Evolutionary conservation across 2,329 filamentous ascomycete species (phyloP).

Genomic region (Aspergillus costaricaensis): DNA sequence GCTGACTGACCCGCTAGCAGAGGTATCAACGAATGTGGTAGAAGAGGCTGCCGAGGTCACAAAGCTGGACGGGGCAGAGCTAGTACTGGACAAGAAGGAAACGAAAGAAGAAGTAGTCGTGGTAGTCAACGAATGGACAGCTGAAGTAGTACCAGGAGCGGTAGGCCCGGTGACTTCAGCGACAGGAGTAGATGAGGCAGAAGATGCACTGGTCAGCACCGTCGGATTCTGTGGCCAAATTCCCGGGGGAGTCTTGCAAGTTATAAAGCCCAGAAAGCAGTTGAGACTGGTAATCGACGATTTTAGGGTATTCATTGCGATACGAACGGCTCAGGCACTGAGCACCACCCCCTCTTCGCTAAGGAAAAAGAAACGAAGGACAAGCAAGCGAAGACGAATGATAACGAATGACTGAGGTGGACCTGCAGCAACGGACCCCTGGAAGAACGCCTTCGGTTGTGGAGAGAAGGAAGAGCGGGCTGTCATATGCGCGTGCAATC

Average conservation of each 20-base stretch:
- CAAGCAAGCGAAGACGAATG: slow-evolving; percentile 11
- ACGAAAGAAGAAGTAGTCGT: background rate
- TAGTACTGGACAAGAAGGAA: slow-evolving; percentile 5
- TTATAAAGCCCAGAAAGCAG: slow-evolving; percentile 37
- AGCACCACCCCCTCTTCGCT: slow-evolving; percentile 5
- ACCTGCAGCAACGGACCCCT: slow-evolving; percentile 8
- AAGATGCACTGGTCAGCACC: slow-evolving; percentile 20
- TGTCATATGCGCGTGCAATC: slow-evolving; percentile 11
- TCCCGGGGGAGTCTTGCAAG: slow-evolving; percentile 32
- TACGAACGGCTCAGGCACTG: slow-evolving; percentile 12
- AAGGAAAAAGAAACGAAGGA: slow-evolving; percentile 13
- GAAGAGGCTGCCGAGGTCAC: slow-evolving; percentile 12
- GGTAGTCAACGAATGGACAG: slow-evolving; percentile 2
- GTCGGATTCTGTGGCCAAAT: slow-evolving; percentile 29
- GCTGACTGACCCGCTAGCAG: slow-evolving; percentile 4
- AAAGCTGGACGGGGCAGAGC: slow-evolving; percentile 10
- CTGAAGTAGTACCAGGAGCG: slow-evolving; percentile 2
- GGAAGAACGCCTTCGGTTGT: slow-evolving; percentile 11
- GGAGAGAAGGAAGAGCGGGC: background rate
- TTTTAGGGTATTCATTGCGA: slow-evolving; percentile 27
- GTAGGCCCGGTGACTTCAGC: slow-evolving; percentile 2
- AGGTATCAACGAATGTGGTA: slow-evolving; percentile 10
- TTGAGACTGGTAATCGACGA: slow-evolving; percentile 22
- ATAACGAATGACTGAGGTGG: slow-evolving; percentile 18
- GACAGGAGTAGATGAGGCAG: background rate